Base-by-base conservation (phyloP, 768 basidiomycete species). In the Boletus insuetus region DNA sequence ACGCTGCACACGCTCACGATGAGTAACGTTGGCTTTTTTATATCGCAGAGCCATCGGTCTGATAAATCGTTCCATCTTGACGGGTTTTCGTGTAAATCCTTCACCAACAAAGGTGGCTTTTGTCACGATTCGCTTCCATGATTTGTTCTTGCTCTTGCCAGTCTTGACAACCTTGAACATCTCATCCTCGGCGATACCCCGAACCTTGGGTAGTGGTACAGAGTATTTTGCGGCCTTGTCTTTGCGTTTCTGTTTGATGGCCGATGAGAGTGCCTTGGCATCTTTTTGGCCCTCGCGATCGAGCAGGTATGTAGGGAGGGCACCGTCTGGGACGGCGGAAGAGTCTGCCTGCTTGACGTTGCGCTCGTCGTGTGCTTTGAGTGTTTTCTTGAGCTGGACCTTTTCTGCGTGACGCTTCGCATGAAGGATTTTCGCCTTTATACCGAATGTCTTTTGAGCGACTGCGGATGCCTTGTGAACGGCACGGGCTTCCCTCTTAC, bases 121-220 rank as follows among this genome's bases (percentile, higher is more conserved):
- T 53, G 94, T 97, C 57, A 99, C 91, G 94, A 98, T 98, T 62
- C 94, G 85, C 77, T 99, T 99, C 97, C 97, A 99, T 17, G 90
- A 82, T 74, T 98, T 99, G 67, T 83, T 86, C 76, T 94, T 97
- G 69, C 82, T 89, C 78, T 98, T 98, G 52, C 97, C 97, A 1
- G 96, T 94, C 79, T 94, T 92, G 80, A 99, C 78, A 31, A 99
- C 97, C 79, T 95, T 98, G 81, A 99, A 99, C 90, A 94, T 97
- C 79, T 99, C 97, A 65, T 98, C 97, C 73, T 99, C 97, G 16
- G 96, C 95, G 63, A 99, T 98, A 19, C 97, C 97, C 55, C 96
- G 79, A 49, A 99, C 97, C 75, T 94, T 96, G 46, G 97, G 97
- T 58, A 99, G 70, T 6, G 97, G 97, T 2, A 99, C 97, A 17